These are phyloP conservation scores for Ophiosphaerella korrae DNA, from an alignment of 2,329 filamentous ascomycete genomes.

Conservation along the genomic window DNA sequence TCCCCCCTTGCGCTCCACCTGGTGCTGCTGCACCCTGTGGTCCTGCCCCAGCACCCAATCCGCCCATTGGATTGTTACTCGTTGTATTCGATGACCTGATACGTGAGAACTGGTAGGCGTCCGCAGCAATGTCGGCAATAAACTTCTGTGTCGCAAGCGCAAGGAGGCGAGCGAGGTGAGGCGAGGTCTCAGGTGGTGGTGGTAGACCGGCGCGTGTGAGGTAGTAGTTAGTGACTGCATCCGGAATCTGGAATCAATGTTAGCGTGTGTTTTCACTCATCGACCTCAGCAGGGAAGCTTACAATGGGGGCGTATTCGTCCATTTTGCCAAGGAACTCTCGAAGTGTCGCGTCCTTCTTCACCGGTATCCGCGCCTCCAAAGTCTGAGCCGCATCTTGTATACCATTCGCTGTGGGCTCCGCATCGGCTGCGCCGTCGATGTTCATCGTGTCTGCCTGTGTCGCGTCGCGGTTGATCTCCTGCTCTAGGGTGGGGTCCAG, in stretches of 20 bases:
- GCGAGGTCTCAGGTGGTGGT: slow-evolving; percentile 87
- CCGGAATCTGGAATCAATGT: slow-evolving; percentile 74
- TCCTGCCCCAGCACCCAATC: slow-evolving; percentile 69
- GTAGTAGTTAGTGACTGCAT: slow-evolving; percentile 97
- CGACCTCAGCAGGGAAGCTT: slow-evolving; percentile 46
- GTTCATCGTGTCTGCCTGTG: slow-evolving; percentile 48
- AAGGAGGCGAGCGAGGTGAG: slow-evolving; percentile 87
- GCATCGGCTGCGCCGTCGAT: slow-evolving; percentile 49
- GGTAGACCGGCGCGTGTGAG: slow-evolving; percentile 94
- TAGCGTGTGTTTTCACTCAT: slow-evolving; percentile 9
- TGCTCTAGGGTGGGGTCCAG: slow-evolving; percentile 50
- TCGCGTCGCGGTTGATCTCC: slow-evolving; percentile 47
- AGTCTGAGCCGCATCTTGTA: slow-evolving; percentile 52
- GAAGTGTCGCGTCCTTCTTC: slow-evolving; percentile 88
- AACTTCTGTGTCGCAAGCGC: slow-evolving; percentile 99
- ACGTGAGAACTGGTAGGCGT: slow-evolving; percentile 96
- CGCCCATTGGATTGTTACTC: slow-evolving; percentile 89
- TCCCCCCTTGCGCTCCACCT: slow-evolving; percentile 59
- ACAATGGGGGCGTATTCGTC: slow-evolving; percentile 98
- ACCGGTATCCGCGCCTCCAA: slow-evolving; percentile 70
- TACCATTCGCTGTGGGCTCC: slow-evolving; percentile 43
- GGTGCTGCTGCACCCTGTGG: slow-evolving; percentile 63
- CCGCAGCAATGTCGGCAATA: slow-evolving; percentile 94
- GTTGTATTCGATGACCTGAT: slow-evolving; percentile 93
- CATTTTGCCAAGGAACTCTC: slow-evolving; percentile 94